Conservation (phyloP, 1,139 yeast genomes). For the Pneumocystis canis region DNA sequence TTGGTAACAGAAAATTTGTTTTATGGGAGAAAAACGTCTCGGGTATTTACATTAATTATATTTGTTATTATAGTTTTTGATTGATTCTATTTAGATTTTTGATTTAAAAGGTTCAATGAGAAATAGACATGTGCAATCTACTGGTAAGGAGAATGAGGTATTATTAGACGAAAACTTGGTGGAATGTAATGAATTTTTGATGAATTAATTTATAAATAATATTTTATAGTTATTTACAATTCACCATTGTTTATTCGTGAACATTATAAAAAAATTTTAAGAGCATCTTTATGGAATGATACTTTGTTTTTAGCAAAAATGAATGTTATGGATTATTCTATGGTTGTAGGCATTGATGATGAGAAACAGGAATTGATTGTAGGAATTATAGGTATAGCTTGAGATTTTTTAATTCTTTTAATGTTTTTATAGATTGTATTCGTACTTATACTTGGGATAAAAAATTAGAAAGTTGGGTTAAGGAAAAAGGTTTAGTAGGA, state of each 20-base stretch:
- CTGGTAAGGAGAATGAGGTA: conserved; percentile 91
- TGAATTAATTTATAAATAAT: neutral
- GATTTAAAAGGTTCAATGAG: conserved; percentile 97
- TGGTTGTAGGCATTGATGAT: conserved; percentile 81
- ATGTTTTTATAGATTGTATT: conserved; percentile 41
- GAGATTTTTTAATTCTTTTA: conserved; percentile 1
- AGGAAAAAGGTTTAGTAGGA: conserved; percentile 75
- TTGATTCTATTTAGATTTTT: conserved; percentile 37
- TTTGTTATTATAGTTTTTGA: neutral
- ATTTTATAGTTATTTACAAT: conserved; percentile 51
- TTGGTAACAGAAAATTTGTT: conserved; percentile 92
- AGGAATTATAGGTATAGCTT: conserved; percentile 56
- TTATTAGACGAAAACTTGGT: conserved; percentile 94
- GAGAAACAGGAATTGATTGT: conserved; percentile 59
- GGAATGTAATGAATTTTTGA: conserved; percentile 35
- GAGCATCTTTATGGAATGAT: conserved; percentile 89
- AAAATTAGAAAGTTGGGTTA: conserved; percentile 96
- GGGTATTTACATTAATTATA: conserved; percentile 25
- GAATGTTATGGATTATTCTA: conserved; percentile 98
- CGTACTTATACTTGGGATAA: conserved; percentile 98
- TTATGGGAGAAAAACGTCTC: conserved; percentile 63
- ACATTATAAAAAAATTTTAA: conserved; percentile 67
- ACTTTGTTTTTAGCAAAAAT: conserved; percentile 85
- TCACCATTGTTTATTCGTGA: conserved; percentile 90
- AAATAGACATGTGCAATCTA: conserved; percentile 88